Base-by-base conservation (phyloP, 2,329 filamentous ascomycete species). In the Alternaria brassicicola region DNA sequence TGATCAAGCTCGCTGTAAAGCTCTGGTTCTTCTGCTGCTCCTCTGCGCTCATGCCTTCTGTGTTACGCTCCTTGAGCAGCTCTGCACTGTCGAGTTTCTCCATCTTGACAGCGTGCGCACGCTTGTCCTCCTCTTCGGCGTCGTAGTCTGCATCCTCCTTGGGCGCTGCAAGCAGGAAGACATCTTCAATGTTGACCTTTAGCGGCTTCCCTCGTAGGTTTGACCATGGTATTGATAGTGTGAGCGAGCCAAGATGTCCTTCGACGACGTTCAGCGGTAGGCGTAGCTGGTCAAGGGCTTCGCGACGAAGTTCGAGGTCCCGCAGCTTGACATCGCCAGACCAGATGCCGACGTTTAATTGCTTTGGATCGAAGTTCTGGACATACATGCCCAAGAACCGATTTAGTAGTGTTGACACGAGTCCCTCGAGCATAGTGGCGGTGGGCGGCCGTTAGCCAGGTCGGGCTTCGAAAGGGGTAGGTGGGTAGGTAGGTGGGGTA, bases 331-430 rank as follows among this genome's bases (percentile, higher is more conserved):
- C 95, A 82, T 99, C 95, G 70, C 96, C 95, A 21, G 92, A 96
- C 95, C 94, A 99, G 73, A 99, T 99, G 64, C 96, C 95, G 64
- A 99, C 93, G 77, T 99, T 99, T 66, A 99, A 86, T 82, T 99
- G 95, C 73, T 92, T 90, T 53, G 95, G 92, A 79, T 99, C 95
- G 78, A 99, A 99, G 81, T 99, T 98, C 85, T 96, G 93, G 79
- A 99, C 94, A 79, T 99, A 99, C 90, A 98, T 97, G 85, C 95
- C 96, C 87, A 99, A 82, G 81, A 99, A 98, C 83, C 96, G 91
- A 83, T 99, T 99, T 71, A 99, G 89, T 83, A 99, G 85, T 80
- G 94, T 96, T 71, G 95, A 93, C 65, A 98, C 95, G 70, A 99
- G 85, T 69, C 93, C 92, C 86, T 99, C 95, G 82, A 99, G 88